These are phyloP conservation scores for Coniferiporia sulphurascens DNA, from an alignment of 1,284 basidiomycete species.

Conservation along the genomic window DNA sequence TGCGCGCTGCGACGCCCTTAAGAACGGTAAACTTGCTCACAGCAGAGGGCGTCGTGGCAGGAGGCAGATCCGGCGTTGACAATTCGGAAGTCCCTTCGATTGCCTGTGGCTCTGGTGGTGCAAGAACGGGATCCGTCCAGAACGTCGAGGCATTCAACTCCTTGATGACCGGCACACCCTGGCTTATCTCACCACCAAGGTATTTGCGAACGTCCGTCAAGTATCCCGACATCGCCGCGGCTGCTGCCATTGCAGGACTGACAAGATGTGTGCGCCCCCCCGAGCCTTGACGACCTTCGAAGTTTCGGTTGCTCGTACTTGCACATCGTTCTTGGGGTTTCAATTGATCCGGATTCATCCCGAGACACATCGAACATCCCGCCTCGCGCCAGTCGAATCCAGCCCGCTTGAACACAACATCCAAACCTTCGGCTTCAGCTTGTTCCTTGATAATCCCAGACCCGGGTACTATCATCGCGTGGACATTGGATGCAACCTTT, in stretches of 20 bases:
- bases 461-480: conserved; percentile 95
- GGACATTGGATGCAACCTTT: conserved; percentile 75
- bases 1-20: conserved; percentile 83
- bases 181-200: conserved; percentile 50
- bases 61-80: conserved; percentile 38
- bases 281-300: conserved; percentile 85
- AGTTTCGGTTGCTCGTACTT: conserved; percentile 96
- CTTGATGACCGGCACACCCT: conserved; percentile 16
- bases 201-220: conserved; percentile 88
- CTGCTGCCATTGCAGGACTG: conserved; percentile 95
- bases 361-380: conserved; percentile 96
- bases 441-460: conserved; percentile 94
- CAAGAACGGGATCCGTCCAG: conserved; percentile 66
- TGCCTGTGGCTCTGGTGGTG: conserved; percentile 54
- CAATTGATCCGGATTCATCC: conserved; percentile 97
- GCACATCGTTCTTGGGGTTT: conserved; percentile 89
- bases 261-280: conserved; percentile 92
- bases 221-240: conserved; percentile 88
- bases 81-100: conserved; percentile 27
- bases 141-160: conserved; percentile 34
- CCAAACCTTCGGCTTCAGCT: conserved; percentile 90
- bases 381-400: conserved; percentile 98
- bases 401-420: conserved; percentile 87
- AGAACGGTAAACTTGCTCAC: conserved; percentile 77
- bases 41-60: conserved; percentile 51